Percentiles rank a stretch among this genome's conserved stretches.
Conservation (phyloP, 2,329 filamentous ascomycete species). For the Colletotrichum lupini region DNA sequence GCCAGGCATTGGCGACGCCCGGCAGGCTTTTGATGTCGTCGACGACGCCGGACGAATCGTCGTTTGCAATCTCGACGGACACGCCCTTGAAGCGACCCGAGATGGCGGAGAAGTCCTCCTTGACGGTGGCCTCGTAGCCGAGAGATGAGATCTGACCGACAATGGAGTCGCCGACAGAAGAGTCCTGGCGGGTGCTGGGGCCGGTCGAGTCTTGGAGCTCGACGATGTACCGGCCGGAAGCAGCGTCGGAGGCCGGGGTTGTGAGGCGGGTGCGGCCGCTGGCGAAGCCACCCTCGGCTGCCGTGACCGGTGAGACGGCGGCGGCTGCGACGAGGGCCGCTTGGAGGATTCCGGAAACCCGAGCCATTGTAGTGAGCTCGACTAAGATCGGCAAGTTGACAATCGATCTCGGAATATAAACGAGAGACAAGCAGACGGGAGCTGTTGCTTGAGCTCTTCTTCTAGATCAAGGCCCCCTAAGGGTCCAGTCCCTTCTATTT, state of each 20-base stretch:
- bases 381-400: neutral
- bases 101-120: conserved; percentile 25
- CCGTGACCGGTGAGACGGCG: neutral
- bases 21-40: conserved; percentile 32
- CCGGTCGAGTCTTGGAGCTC: conserved; percentile 15
- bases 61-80: conserved; percentile 25
- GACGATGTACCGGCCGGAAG: conserved; percentile 26
- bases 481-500: neutral
- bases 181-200: conserved; percentile 16
- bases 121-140: conserved; percentile 27
- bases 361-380: neutral
- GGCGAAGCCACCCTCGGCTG: conserved; percentile 14
- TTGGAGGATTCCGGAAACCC: neutral
- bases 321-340: neutral
- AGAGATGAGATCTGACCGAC: conserved; percentile 23
- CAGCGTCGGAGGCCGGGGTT: neutral
- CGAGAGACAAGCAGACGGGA: neutral
- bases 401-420: neutral
- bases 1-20: conserved; percentile 26
- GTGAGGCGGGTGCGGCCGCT: conserved; percentile 8
- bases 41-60: conserved; percentile 13
- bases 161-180: conserved; percentile 6
- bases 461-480: neutral
- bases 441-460: neutral
- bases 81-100: conserved; percentile 29